Evolutionary conservation across 2,329 filamentous ascomycete genomes (phyloP).

Genomic region (Dothideomycetes sp.): DNA sequence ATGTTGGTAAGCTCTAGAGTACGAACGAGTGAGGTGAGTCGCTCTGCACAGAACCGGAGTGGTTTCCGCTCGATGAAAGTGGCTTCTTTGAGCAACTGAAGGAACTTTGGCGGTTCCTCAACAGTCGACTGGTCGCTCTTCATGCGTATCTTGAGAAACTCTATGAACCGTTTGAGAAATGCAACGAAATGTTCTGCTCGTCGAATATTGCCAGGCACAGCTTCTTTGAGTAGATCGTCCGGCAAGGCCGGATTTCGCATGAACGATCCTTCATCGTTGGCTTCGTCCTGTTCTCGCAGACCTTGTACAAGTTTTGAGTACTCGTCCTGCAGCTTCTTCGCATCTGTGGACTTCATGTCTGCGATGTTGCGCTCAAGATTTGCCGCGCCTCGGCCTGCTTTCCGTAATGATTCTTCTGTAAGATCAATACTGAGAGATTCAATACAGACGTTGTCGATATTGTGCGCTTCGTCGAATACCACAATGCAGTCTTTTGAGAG

Average conservation of each 20-base stretch:
- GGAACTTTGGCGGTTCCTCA: constrained; percentile 88
- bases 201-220: constrained; percentile 90
- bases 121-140: constrained; percentile 96
- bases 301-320: constrained; percentile 94
- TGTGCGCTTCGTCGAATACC: constrained; percentile 97
- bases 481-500: constrained; percentile 97
- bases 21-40: constrained; percentile 83
- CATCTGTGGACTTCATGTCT: constrained; percentile 93
- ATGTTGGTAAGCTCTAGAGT: constrained; percentile 95
- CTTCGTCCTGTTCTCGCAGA: constrained; percentile 75
- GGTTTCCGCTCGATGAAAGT: constrained; percentile 98
- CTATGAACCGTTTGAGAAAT: constrained; percentile 92
- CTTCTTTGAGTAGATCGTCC: constrained; percentile 88
- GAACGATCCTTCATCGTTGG: constrained; percentile 85
- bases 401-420: constrained; percentile 86
- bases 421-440: constrained; percentile 94
- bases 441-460: constrained; percentile 99
- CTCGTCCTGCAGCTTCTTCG: constrained; percentile 86
- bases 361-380: constrained; percentile 85
- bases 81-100: constrained; percentile 84
- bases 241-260: constrained; percentile 95
- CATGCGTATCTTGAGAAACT: constrained; percentile 93
- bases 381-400: constrained; percentile 78
- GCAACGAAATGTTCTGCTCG: constrained; percentile 92
- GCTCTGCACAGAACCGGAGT: constrained; percentile 84